These are phyloP conservation scores for Acaromyces ingoldii DNA, from an alignment of 1,284 basidiomycete genomes.

Conservation along the genomic window DNA sequence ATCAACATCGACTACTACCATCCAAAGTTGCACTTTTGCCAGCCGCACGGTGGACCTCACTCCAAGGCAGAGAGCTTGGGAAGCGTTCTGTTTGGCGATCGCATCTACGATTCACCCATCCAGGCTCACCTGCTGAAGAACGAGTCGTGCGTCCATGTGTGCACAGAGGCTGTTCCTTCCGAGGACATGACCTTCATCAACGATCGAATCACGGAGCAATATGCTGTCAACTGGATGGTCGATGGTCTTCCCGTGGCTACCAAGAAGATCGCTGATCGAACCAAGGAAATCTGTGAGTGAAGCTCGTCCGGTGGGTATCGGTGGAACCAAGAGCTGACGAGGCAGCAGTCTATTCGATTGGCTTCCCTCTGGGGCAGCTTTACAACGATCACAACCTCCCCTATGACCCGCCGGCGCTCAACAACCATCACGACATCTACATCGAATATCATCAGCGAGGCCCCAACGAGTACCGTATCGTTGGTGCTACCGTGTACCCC, in stretches of 20 bases:
- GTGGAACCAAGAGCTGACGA: neutral
- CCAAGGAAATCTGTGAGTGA: slow-evolving; percentile 57
- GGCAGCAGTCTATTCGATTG: slow-evolving; percentile 61
- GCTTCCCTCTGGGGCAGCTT: slow-evolving; percentile 51
- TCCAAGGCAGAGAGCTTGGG: slow-evolving; percentile 83
- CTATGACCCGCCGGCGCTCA: slow-evolving; percentile 36
- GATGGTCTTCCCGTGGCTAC: slow-evolving; percentile 84
- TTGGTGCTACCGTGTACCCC: slow-evolving; percentile 46
- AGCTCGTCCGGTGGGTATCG: neutral
- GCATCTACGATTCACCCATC: slow-evolving; percentile 86
- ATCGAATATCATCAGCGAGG: slow-evolving; percentile 46
- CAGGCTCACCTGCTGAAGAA: slow-evolving; percentile 71
- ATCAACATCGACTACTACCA: slow-evolving; percentile 71
- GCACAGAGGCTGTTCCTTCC: slow-evolving; percentile 62
- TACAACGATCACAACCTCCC: slow-evolving; percentile 50
- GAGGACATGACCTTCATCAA: slow-evolving; percentile 85
- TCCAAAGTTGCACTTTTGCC: slow-evolving; percentile 77
- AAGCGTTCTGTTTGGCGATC: slow-evolving; percentile 89
- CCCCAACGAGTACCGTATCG: slow-evolving; percentile 43
- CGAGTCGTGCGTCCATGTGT: slow-evolving; percentile 71
- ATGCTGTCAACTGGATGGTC: slow-evolving; percentile 89
- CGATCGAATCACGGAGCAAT: slow-evolving; percentile 82
- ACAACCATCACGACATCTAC: slow-evolving; percentile 49
- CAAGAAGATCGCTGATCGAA: slow-evolving; percentile 73
- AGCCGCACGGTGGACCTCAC: slow-evolving; percentile 69